Base-by-base conservation (phyloP, 352 stramenopile species). In the Phytophthora nicotianae region DNA sequence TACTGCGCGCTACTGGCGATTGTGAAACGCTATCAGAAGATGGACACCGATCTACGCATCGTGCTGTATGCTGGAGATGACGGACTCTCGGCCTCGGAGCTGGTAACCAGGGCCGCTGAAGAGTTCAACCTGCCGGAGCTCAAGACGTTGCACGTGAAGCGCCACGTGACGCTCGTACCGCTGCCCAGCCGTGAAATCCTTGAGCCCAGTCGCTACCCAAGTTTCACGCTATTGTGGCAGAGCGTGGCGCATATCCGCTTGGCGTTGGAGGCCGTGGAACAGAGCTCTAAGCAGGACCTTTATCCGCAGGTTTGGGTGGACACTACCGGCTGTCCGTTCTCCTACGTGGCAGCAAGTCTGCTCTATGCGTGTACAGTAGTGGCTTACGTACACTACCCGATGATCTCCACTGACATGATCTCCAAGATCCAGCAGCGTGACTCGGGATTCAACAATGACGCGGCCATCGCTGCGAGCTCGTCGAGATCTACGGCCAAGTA, bases 391-490 rank as follows among this genome's bases (percentile, higher is more conserved):
- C 98, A 99, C 83, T 99, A 99, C 83, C 98, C 98, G 7, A 99
- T 98, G 56, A 99, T 99, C 66, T 99, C 91, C 47, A 98, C 92
- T 29, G 97, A 99, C 66, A 99, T 99, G 98, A 91, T 99, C 32
- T 61, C 70, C 32, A 83, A 96, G 33, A 96, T 99, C 5, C 90
- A 89, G 62, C 80, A 98, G 53, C 90, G 92, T 33, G 70, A 87
- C 33, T 73, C 92, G 4, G 83, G 86, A 13, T 98, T 98, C 74
- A 99, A 99, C 79, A 98, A 99, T 70, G 64, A 91, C 43, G 47
- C 78, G 10, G 58, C 76, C 6, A 92, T 99, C 26, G 82, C 95
- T 5, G 56, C 64, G 10, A 98, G 86, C 55, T 60, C 77, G 16
- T 66, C 87, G 4, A 81, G 90, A 16, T 98, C 95, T 4, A 72